phyloP scores from a whole-genome alignment of 1,284 basidiomycete species.

The Cryptococcus sp. region DNA sequence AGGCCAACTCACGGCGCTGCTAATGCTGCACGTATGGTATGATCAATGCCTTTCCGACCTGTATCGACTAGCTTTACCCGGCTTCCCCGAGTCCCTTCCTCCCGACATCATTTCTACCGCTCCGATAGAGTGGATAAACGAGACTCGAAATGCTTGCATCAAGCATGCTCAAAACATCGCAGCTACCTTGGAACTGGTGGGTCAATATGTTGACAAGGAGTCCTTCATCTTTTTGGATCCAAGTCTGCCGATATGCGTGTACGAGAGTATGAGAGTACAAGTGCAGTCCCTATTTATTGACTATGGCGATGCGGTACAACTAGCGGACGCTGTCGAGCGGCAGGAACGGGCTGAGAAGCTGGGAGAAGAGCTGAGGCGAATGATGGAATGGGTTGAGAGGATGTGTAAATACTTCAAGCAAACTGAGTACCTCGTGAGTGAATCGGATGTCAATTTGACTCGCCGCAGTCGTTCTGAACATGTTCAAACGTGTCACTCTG shows the following conservation, averaged over 20 bases:
- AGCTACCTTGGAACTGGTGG: slow-evolving; percentile 16
- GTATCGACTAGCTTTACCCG: slow-evolving; percentile 20
- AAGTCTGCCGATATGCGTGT: slow-evolving; percentile 22
- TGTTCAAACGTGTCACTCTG: too few species aligned
- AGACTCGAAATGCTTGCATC: slow-evolving; percentile 13
- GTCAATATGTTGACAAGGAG: slow-evolving; percentile 5
- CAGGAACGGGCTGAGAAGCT: too few species aligned
- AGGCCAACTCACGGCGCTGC: slow-evolving; percentile 22
- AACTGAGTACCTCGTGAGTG: too few species aligned
- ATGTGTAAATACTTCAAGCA: too few species aligned
- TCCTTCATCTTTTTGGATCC: slow-evolving; percentile 18
- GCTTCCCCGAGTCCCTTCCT: slow-evolving; percentile 19
- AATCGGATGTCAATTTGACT: too few species aligned
- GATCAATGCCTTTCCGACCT: slow-evolving; percentile 22
- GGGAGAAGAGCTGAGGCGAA: too few species aligned
- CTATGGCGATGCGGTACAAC: not conserved
- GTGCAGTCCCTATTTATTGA: slow-evolving; percentile 23
- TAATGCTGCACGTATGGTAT: slow-evolving; percentile 31
- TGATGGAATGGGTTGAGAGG: too few species aligned
- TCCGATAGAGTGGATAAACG: slow-evolving; percentile 19
- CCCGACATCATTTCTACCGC: slow-evolving; percentile 8
- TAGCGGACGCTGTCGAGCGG: too few species aligned
- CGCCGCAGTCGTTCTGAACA: too few species aligned
- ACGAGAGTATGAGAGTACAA: slow-evolving; percentile 20
- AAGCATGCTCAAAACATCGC: slow-evolving; percentile 16